Percentiles rank a stretch among this genome's conserved stretches.
These are phyloP conservation scores for Picochlorum sp. DNA, from an alignment of 139 green algal species.

Conservation along the genomic window DNA sequence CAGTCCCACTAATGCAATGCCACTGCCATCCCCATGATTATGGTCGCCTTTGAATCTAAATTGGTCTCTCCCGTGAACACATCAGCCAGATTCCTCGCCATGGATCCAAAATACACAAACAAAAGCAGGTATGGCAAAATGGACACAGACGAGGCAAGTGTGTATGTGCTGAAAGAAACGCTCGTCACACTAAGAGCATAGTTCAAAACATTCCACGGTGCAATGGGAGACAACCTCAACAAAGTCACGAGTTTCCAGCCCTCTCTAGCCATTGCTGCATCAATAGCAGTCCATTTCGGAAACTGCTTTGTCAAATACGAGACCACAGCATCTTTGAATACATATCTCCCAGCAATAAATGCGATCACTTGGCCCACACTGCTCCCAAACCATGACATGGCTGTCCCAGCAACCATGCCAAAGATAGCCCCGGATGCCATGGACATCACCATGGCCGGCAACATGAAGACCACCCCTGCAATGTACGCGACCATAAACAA, in stretches of 20 bases:
- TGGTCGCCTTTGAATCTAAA: constrained; percentile 11
- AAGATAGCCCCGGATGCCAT: constrained; percentile 47
- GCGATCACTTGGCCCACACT: constrained; percentile 36
- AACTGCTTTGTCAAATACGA: constrained; percentile 33
- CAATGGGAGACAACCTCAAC: constrained; percentile 42
- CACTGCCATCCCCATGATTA: constrained; percentile 19
- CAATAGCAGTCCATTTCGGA: constrained; percentile 43
- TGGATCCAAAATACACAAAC: constrained; percentile 67
- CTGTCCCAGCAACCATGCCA: constrained; percentile 27
- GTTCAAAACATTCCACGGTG: constrained; percentile 59
- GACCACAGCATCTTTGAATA: constrained; percentile 39
- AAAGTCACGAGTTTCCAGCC: constrained; percentile 57
- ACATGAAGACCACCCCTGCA: constrained; percentile 35
- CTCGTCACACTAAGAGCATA: constrained; percentile 41
- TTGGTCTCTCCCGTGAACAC: constrained; percentile 31
- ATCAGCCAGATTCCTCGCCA: constrained; percentile 46
- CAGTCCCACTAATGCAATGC: constrained; percentile 23
- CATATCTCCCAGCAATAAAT: constrained; percentile 46
- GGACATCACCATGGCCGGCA: constrained; percentile 43
- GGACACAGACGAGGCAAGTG: constrained; percentile 27
- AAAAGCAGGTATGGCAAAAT: constrained; percentile 32
- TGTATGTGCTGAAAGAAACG: constrained; percentile 38
- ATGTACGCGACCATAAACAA: constrained; percentile 32
- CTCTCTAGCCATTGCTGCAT: constrained; percentile 33
- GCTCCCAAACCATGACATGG: constrained; percentile 38